A percentile compares a stretch with the other conserved stretches of the same genome.
These are phyloP conservation scores for sweet orange (Citrus sinensis) DNA, from an alignment of 345 rosid species.

Conservation along the genomic window DNA sequence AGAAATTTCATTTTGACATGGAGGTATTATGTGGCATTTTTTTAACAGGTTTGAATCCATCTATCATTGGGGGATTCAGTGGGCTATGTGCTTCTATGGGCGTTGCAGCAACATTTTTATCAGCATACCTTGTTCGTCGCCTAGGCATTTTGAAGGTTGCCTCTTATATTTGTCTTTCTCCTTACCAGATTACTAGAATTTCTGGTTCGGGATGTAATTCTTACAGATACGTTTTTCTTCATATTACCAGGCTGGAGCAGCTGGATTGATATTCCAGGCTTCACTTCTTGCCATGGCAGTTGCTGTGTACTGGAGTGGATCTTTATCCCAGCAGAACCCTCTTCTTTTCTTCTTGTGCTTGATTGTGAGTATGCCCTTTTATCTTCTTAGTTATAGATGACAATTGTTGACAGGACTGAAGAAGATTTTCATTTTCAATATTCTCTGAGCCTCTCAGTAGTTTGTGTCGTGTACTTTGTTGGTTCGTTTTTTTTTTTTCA, in stretches of 20 bases:
- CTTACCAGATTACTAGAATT: neutral
- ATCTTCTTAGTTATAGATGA: neutral
- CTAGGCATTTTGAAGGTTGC: constrained; percentile 74
- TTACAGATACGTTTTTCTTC: constrained; percentile 10
- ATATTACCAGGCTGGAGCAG: constrained; percentile 82
- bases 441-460: neutral
- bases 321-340: constrained; percentile 64
- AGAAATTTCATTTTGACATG: constrained; percentile 7
- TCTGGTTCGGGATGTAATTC: neutral
- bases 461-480: neutral
- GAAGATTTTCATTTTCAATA: neutral
- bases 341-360: constrained; percentile 70
- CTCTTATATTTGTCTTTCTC: constrained; percentile 9
- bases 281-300: constrained; percentile 74
- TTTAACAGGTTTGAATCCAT: constrained; percentile 73
- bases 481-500: no score
- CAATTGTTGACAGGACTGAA: neutral
- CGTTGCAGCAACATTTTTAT: constrained; percentile 83
- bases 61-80: constrained; percentile 83
- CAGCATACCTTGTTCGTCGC: constrained; percentile 68
- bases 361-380: constrained; percentile 49
- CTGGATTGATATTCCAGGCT: constrained; percentile 82
- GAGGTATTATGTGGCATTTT: constrained; percentile 2
- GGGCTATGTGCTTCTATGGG: constrained; percentile 96
- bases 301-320: constrained; percentile 69